Evolutionary conservation across 2,329 filamentous ascomycete species (phyloP), one percentile per base, ranked within the genome.

Genomic region (Curvularia verruculosa): DNA sequence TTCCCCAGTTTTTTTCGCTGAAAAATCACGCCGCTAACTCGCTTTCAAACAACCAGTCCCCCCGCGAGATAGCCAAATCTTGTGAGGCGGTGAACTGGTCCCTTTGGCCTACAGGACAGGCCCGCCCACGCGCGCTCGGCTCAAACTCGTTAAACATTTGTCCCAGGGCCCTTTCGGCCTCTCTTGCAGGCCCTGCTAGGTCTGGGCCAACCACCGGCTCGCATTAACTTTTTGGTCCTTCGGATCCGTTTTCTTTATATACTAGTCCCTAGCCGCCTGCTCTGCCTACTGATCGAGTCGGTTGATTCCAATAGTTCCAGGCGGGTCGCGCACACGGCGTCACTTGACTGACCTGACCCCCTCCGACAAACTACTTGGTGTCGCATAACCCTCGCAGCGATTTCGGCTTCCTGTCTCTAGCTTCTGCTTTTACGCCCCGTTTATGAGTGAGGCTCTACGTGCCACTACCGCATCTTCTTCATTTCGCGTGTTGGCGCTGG

Each of bases 71-170:
- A 61, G 55, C 57, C 43, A 19, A 63, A 40, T 59, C 62, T 60
- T 46, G 44, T 37, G 60, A 69, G 63, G 68, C 68, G 68, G 68
- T 71, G 68, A 69, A 69, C 58, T 70, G 57, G 56, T 60, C 59
- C 56, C 26, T 49, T 54, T 56, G 57, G 24, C 56, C 49, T 41
- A 24, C 59, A 65, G 31, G 31, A 34, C 31, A 34, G 31, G 61
- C 52, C 61, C 59, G 63, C 60, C 66, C 56, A 66, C 65, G 43
- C 65, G 43, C 55, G 48, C 58, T 57, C 57, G 51, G 54, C 60
- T 61, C 50, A 57, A 46, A 56, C 59, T 58, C 55, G 60, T 58
- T 49, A 56, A 59, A 29, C 61, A 54, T 60, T n/a, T 60, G 54
- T 58, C 62, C 65, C 64, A 48, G 23, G 19, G 45, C 59, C 54